Percentiles rank a stretch among this genome's conserved stretches.
Conservation (phyloP, 2,329 filamentous ascomycete species). For the Aureobasidium mangrovei region DNA sequence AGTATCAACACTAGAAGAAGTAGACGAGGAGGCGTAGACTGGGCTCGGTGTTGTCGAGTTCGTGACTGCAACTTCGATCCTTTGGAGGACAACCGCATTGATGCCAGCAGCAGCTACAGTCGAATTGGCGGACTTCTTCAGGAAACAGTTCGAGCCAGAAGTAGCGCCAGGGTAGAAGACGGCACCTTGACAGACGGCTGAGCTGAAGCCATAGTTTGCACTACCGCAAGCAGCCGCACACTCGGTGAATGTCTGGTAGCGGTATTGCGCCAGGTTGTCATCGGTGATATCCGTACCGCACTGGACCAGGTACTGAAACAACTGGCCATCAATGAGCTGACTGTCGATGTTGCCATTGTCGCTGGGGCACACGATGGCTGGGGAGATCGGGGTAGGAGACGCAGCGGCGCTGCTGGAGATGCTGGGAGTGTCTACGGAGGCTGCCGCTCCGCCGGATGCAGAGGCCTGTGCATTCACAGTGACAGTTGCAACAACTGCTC, state of each 20-base stretch:
- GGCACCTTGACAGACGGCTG: conserved; percentile 25
- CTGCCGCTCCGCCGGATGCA: conserved; percentile 6
- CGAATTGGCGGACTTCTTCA: conserved; percentile 23
- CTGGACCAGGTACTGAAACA: conserved; percentile 27
- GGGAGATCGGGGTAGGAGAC: conserved; percentile 21
- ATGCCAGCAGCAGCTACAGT: conserved; percentile 21
- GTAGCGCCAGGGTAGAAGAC: conserved; percentile 22
- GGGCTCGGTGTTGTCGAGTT: conserved; percentile 20
- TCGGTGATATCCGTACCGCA: conserved; percentile 27
- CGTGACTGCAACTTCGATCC: conserved; percentile 22
- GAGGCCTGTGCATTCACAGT: background rate
- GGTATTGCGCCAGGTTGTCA: conserved; percentile 19
- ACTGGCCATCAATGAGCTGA: conserved; percentile 25
- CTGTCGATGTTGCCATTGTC: conserved; percentile 25
- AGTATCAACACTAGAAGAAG: conserved; percentile 17
- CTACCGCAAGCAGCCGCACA: conserved; percentile 28
- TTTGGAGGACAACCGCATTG: conserved; percentile 24
- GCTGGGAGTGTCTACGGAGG: conserved; percentile 7
- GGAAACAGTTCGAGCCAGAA: conserved; percentile 24
- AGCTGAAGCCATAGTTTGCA: conserved; percentile 23
- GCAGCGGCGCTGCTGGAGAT: background rate
- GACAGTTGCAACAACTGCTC: conserved; percentile 17
- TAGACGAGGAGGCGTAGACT: conserved; percentile 18
- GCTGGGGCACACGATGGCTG: conserved; percentile 25
- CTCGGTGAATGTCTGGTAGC: conserved; percentile 24